Evolutionary conservation across 768 basidiomycete species (phyloP), one percentile per base, ranked within the genome.

Genomic region (Tulasnella sp.): DNA sequence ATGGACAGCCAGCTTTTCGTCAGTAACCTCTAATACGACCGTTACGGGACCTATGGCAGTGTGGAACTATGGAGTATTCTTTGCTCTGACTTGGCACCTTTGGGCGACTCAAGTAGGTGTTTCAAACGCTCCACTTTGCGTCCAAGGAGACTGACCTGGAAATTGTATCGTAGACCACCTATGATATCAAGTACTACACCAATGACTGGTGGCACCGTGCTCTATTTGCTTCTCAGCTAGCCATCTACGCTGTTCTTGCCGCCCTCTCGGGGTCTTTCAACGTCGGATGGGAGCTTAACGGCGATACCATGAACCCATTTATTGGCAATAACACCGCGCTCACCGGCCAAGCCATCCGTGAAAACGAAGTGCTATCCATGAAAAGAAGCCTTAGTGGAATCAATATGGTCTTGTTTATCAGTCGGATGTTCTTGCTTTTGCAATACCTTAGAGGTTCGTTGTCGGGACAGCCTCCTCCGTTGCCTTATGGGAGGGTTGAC

Each of bases 121-220:
- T n/a, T n/a, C n/a, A n/a, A n/a, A n/a, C n/a, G n/a, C n/a, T n/a
- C n/a, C n/a, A n/a, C n/a, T n/a, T n/a, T 42, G 17, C 8, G 42
- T 17, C 17, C 42, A 17, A 42, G 9, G 42, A 42, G 17, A 8
- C 9, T 42, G 42, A 42, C 8, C 8, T 42, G 42, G 42, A 17
- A 42, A 8, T 17, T 17, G 42, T 42, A 8, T n/a, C n/a, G n/a
- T n/a, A n/a, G n/a, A n/a, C 22, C 49, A 11, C 49, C n/a, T 71
- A 71, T 34, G 69, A 71, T 25, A 31, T 71, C n/a, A 38, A 71
- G 42, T 71, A n/a, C 69, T 71, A 71, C 25, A 71, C 69, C 36
- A 71, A 71, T 7, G 36, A 71, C 42, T 71, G 69, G 69, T 71
- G 37, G 37, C 69, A 71, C 42, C 69, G 69, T 8, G 37, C 22